These are phyloP conservation scores for Cucurbita argyrosperma DNA, from an alignment of 306 rosid genomes.

Conservation along the genomic window DNA sequence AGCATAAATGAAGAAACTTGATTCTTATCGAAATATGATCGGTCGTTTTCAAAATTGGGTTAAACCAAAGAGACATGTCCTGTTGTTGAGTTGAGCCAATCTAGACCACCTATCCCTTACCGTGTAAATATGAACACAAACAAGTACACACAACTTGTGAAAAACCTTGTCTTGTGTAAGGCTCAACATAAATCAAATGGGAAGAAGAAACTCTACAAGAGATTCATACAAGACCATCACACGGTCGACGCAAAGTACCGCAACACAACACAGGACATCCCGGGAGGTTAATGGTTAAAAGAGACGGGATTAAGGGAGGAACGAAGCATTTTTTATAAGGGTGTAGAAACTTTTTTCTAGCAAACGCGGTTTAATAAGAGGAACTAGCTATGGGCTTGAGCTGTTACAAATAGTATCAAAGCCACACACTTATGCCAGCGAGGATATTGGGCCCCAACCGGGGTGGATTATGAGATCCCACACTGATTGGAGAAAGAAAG, in stretches of 20 bases:
- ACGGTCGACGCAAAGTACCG: not conserved
- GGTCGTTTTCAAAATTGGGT: not conserved
- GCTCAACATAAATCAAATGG: not conserved
- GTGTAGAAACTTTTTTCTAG: no score
- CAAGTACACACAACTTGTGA: not conserved
- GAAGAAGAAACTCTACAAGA: not conserved
- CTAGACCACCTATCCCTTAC: not conserved
- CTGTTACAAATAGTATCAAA: no score
- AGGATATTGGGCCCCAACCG: no score
- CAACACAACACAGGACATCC: not conserved
- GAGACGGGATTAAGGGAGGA: not conserved
- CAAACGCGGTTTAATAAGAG: no score
- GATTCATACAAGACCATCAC: not conserved
- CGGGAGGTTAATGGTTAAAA: not conserved
- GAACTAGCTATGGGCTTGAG: no score
- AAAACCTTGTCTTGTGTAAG: not conserved
- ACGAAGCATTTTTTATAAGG: not conserved
- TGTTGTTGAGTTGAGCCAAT: not conserved
- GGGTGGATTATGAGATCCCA: no score
- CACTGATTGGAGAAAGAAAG: no score
- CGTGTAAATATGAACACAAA: not conserved
- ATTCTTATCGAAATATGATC: not conserved
- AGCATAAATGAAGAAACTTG: not conserved
- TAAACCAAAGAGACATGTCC: not conserved
- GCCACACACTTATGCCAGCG: no score